Evolutionary conservation across 169 alveolate species (phyloP).

Genomic region (Cryptosporidium canis): DNA sequence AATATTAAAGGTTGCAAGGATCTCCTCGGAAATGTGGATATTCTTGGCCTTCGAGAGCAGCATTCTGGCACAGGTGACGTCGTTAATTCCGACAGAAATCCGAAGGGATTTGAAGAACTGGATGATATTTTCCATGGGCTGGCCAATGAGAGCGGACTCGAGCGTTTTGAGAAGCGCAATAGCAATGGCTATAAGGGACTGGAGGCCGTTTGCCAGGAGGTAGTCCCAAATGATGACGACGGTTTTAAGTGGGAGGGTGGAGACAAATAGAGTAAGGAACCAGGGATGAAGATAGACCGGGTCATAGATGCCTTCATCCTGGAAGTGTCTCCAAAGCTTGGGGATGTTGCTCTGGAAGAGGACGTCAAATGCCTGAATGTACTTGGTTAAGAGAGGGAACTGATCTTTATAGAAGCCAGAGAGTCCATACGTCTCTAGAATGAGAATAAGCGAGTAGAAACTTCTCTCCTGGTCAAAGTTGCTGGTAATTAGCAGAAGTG

Average conservation of each 20-base stretch:
- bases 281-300: conserved; percentile 82
- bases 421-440: conserved; percentile 77
- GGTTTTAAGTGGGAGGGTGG: conserved; percentile 80
- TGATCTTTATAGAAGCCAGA: conserved; percentile 80
- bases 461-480: conserved; percentile 81
- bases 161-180: conserved; percentile 54
- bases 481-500: conserved; percentile 81
- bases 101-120: conserved; percentile 66
- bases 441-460: conserved; percentile 79
- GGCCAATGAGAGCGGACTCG: conserved; percentile 54
- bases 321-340: conserved; percentile 76
- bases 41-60: conserved; percentile 38
- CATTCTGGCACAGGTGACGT: conserved; percentile 58
- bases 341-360: conserved; percentile 75
- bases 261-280: conserved; percentile 81
- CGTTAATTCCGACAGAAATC: conserved; percentile 53
- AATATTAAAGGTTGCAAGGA: neutral
- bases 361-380: conserved; percentile 78
- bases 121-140: conserved; percentile 65
- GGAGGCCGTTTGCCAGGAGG: conserved; percentile 62
- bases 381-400: conserved; percentile 79
- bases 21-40: conserved; percentile 51
- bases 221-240: conserved; percentile 82
- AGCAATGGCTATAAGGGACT: conserved; percentile 44
- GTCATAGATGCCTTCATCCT: conserved; percentile 79